These are phyloP conservation scores for Geosmithia putterillii DNA, from an alignment of 2,329 filamentous ascomycete species.

Conservation along the genomic window DNA sequence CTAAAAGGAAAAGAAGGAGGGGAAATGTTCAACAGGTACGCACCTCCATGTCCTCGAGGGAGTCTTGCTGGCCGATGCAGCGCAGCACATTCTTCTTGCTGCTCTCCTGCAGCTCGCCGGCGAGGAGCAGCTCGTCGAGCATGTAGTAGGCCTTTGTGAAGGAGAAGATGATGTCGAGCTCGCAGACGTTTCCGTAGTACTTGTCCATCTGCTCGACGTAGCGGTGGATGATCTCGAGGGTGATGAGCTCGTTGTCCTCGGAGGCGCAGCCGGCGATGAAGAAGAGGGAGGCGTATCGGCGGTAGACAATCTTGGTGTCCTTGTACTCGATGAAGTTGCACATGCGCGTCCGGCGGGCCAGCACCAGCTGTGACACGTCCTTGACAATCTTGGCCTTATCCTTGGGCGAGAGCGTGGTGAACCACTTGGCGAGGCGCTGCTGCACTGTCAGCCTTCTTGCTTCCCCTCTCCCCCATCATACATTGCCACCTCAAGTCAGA, in stretches of 20 bases:
- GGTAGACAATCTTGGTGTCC: slow-evolving; percentile 98
- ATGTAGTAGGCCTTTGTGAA: slow-evolving; percentile 99
- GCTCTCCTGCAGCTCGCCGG: slow-evolving; percentile 95
- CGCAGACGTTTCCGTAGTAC: slow-evolving; percentile 99
- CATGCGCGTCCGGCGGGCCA: slow-evolving; percentile 93
- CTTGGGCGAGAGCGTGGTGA: slow-evolving; percentile 91
- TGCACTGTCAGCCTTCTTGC: slow-evolving; percentile 3
- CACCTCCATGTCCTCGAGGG: slow-evolving; percentile 98
- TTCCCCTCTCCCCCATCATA: neutral
- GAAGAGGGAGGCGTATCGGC: slow-evolving; percentile 95
- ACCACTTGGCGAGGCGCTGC: slow-evolving; percentile 98
- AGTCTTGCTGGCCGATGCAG: slow-evolving; percentile 95
- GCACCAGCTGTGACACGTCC: slow-evolving; percentile 94
- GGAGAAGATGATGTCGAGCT: slow-evolving; percentile 99
- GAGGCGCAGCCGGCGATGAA: slow-evolving; percentile 96
- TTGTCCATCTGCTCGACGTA: slow-evolving; percentile 99
- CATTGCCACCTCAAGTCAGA: neutral
- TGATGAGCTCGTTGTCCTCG: slow-evolving; percentile 97
- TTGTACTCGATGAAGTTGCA: slow-evolving; percentile 99
- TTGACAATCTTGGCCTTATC: slow-evolving; percentile 99
- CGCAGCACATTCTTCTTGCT: slow-evolving; percentile 98
- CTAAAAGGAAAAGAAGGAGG: neutral
- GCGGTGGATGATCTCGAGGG: slow-evolving; percentile 95
- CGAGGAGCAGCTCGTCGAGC: slow-evolving; percentile 86
- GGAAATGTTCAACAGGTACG: slow-evolving; percentile 29